Evolutionary conservation across 805 yeast species (phyloP), one percentile per base, ranked within the genome.

Genomic region (Candida tammaniensis): DNA sequence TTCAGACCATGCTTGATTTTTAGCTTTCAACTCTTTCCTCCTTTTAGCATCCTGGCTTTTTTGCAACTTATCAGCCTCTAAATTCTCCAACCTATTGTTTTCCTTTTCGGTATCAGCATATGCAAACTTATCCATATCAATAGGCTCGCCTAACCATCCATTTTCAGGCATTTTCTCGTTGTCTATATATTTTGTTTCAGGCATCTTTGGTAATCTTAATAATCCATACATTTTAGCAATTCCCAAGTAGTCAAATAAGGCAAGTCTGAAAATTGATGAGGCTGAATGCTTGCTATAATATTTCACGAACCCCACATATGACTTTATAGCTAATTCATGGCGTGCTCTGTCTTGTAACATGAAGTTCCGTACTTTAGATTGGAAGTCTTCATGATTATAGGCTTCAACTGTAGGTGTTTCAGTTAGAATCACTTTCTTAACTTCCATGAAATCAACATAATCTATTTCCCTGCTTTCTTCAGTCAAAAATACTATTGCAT

Each of bases 201-300:
- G 98, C 98, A 94, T 93, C 47, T 80, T 78, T 7, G 99, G 99
- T 39, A 91, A 61, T 46, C 96, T 70, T 27, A 86, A 59, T 2
- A 93, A 58, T 1, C 96, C 95, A 56, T 84, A 88, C 64, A 85
- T 70, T 44, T 68, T 72, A 1, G 93, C 95, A 6, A 84, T 43
- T 0, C 81, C 83, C 17, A 80, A 54, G 47, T 83, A 83, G 54
- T 91, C 94, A 36, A 93, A 59, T 6, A 77, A 59, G 32, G 74
- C 74, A 16, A 86, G 48, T 43, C 98, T 68, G 64, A 93, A 93
- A 12, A 93, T 91, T 0, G 97, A 88, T 4, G 82, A 66, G 0
- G 96, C 95, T 9, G 82, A 60, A 59, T 93, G 99, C 53, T 88
- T 89, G 10, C 88, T 76, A 54, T 93, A 93, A 53, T 85, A 85